Percentiles rank a stretch among this genome's conserved stretches.
Conservation (phyloP, 2,329 filamentous ascomycete species). For the Fusarium concolor region DNA sequence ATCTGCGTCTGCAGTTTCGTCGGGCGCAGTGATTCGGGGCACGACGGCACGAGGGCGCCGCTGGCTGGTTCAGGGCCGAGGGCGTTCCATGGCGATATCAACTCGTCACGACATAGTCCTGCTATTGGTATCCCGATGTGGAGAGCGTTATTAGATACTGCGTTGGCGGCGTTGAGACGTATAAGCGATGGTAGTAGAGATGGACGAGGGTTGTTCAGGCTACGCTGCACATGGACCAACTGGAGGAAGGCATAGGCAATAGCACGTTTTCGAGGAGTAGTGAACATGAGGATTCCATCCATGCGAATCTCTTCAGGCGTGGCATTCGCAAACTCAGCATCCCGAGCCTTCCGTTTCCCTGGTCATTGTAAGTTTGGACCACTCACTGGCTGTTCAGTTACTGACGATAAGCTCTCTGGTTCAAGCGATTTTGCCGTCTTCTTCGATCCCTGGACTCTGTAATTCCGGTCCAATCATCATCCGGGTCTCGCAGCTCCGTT, state of each 20-base stretch:
- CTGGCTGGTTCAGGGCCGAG: not conserved
- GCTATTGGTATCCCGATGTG: conserved; percentile 29
- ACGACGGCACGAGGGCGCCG: not conserved
- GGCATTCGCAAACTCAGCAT: not conserved
- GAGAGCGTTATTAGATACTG: conserved; percentile 31
- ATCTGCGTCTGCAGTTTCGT: conserved; percentile 31
- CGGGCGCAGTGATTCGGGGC: conserved; percentile 24
- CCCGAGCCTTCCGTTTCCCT: conserved; percentile 36
- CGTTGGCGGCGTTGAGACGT: conserved; percentile 41
- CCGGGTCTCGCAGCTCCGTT: conserved; percentile 27
- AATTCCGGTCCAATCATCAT: conserved; percentile 43
- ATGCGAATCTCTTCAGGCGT: not conserved
- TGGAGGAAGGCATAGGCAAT: conserved; percentile 38
- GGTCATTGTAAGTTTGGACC: not conserved
- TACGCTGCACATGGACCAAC: conserved; percentile 34
- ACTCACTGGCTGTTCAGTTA: not conserved
- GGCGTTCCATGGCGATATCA: conserved; percentile 38
- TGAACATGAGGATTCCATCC: conserved; percentile 14
- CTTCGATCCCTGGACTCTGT: conserved; percentile 40
- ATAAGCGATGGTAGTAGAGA: conserved; percentile 35
- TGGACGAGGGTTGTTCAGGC: conserved; percentile 24
- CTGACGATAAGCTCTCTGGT: conserved; percentile 42
- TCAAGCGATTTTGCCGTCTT: conserved; percentile 43
- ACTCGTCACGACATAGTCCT: conserved; percentile 34
- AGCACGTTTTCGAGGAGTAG: conserved; percentile 16